Evolutionary conservation across 2,329 filamentous ascomycete species (phyloP).

Genomic region (Colletotrichum sp.): DNA sequence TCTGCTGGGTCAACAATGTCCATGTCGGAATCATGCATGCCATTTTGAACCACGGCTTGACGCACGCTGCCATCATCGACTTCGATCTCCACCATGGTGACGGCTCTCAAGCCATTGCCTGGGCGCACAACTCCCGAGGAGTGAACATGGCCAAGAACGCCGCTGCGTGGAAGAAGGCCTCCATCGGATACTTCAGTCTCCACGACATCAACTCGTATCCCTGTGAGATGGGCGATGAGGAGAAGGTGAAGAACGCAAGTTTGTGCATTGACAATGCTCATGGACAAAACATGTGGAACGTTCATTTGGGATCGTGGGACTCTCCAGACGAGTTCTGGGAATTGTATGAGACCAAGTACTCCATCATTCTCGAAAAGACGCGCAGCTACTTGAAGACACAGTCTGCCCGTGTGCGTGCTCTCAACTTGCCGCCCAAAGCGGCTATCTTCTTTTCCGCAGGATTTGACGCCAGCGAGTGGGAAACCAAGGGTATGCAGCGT

Average conservation of each 20-base stretch:
- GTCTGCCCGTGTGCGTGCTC: constrained; percentile 65
- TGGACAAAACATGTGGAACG: constrained; percentile 93
- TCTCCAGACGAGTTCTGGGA: constrained; percentile 85
- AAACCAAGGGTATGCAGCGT: constrained; percentile 90
- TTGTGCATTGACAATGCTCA: constrained; percentile 94
- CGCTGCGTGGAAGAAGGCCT: constrained; percentile 78
- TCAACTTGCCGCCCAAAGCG: constrained; percentile 72
- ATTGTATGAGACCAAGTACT: constrained; percentile 82
- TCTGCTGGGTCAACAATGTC: constrained; percentile 99
- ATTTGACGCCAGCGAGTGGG: constrained; percentile 97
- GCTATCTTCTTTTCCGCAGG: constrained; percentile 96
- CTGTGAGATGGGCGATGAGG: constrained; percentile 90
- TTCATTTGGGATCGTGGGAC: constrained; percentile 90
- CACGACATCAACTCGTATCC: constrained; percentile 99
- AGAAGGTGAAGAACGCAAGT: constrained; percentile 93
- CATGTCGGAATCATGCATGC: constrained; percentile 96
- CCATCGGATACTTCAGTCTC: constrained; percentile 94
- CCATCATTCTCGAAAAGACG: constrained; percentile 79
- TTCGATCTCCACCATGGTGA: constrained; percentile 93
- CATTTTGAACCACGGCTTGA: constrained; percentile 81
- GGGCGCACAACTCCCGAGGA: constrained; percentile 83
- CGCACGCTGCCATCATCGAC: constrained; percentile 92
- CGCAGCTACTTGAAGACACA: constrained; percentile 78
- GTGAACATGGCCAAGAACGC: constrained; percentile 70
- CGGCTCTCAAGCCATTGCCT: constrained; percentile 93